These are phyloP conservation scores for Leccinum fuscescens DNA, from an alignment of 1,284 basidiomycete species.

Conservation along the genomic window DNA sequence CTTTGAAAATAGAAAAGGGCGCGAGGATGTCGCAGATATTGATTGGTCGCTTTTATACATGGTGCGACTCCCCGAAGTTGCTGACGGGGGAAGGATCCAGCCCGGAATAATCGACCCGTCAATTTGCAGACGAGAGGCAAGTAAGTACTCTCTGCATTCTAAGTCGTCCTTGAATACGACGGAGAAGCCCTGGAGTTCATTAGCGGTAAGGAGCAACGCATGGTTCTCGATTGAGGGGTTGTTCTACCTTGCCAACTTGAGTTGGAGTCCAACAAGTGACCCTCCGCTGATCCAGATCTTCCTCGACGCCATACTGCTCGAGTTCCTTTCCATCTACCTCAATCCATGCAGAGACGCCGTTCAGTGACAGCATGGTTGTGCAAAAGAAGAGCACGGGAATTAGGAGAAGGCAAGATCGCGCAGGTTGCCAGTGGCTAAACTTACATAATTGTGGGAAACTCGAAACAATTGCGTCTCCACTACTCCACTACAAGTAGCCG, in stretches of 20 bases:
- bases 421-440: not conserved
- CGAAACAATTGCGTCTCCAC: not conserved
- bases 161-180: conserved; percentile 20
- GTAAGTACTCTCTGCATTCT: conserved; percentile 7
- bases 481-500: not conserved
- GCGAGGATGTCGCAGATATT: conserved; percentile 18
- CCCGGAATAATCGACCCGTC: conserved; percentile 20
- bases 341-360: conserved; percentile 33
- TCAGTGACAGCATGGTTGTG: conserved; percentile 26
- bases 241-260: conserved; percentile 36
- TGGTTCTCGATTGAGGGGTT: not conserved
- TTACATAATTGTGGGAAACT: not conserved
- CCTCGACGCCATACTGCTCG: conserved; percentile 30
- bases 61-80: not conserved
- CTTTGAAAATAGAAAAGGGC: conserved; percentile 30
- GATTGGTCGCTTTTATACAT: not conserved
- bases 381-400: not conserved
- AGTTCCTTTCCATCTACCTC: conserved; percentile 32
- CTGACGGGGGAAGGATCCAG: not conserved
- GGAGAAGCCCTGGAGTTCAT: conserved; percentile 12
- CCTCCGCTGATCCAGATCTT: conserved; percentile 18
- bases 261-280: conserved; percentile 42
- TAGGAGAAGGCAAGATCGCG: not conserved
- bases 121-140: conserved; percentile 16
- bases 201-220: conserved; percentile 6